phyloP scores from a whole-genome alignment of 129 eudicot species.

The Helichrysum umbraculigerum region DNA sequence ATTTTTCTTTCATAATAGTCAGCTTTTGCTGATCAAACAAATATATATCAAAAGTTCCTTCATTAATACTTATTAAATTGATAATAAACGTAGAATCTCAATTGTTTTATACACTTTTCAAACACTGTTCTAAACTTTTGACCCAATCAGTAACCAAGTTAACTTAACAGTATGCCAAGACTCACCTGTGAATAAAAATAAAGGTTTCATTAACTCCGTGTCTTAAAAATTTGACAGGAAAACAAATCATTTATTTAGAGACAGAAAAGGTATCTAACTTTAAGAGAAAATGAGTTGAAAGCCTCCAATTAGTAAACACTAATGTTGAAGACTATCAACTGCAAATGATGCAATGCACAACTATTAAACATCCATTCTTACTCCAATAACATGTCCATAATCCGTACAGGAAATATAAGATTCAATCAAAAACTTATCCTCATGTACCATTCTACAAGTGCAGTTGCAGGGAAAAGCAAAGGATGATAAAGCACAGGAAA shows the following conservation, averaged over 20 bases:
- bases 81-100: not conserved
- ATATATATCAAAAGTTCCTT: not conserved
- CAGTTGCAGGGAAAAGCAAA: not conserved
- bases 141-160: not conserved
- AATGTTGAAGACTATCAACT: too few species aligned
- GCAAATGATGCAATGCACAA: too few species aligned
- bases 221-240: not conserved
- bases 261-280: not conserved
- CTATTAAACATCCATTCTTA: not conserved
- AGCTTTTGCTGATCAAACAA: not conserved
- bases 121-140: not conserved
- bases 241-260: not conserved
- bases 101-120: not conserved
- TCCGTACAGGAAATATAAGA: not conserved
- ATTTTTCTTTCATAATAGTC: conserved; percentile 9
- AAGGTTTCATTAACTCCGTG: not conserved
- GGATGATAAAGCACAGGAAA: not conserved
- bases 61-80: not conserved
- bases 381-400: not conserved
- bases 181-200: not conserved
- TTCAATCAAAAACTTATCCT: not conserved
- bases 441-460: not conserved
- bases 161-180: not conserved
- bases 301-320: too few species aligned
- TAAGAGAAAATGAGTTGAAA: not conserved